These are phyloP conservation scores for Verticillium klebahnii DNA, from an alignment of 2,329 filamentous ascomycete genomes.

Conservation along the genomic window DNA sequence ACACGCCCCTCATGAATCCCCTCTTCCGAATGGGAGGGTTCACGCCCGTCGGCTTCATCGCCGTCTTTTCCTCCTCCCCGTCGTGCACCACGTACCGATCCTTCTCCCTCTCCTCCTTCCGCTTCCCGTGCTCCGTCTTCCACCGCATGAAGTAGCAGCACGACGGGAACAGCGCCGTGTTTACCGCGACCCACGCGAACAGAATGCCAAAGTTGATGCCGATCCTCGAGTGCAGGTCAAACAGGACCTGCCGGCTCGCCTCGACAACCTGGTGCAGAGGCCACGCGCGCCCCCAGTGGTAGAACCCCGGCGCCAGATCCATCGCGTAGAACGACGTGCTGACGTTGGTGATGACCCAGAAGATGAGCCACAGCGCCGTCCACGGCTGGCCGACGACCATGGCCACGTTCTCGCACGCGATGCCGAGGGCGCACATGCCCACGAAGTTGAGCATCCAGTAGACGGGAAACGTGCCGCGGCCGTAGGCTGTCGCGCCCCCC, in stretches of 20 bases:
- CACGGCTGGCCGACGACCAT: constrained; percentile 59
- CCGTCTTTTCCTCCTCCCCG: constrained; percentile 18
- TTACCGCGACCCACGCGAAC: constrained; percentile 51
- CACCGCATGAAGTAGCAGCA: constrained; percentile 37
- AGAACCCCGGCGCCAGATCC: constrained; percentile 54
- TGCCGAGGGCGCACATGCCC: constrained; percentile 58
- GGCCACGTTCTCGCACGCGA: constrained; percentile 61
- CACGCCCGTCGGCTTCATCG: constrained; percentile 20
- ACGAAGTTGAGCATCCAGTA: constrained; percentile 62
- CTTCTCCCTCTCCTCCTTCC: constrained; percentile 17
- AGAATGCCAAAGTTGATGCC: constrained; percentile 58
- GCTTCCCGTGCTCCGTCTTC: constrained; percentile 27
- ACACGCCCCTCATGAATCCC: constrained; percentile 25
- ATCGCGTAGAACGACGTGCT: constrained; percentile 55
- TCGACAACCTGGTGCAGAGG: constrained; percentile 59
- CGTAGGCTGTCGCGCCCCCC: constrained; percentile 48
- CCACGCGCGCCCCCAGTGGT: constrained; percentile 59
- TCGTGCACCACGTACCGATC: constrained; percentile 22
- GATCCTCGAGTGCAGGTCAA: constrained; percentile 53
- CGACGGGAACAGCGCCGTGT: constrained; percentile 48
- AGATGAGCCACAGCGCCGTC: constrained; percentile 58
- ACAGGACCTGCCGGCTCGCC: constrained; percentile 54
- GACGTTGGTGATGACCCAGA: constrained; percentile 65
- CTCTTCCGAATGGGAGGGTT: constrained; percentile 23
- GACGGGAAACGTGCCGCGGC: constrained; percentile 52